phyloP scores from a whole-genome alignment of 306 rosid species.

The Acacia melanoxylon region DNA sequence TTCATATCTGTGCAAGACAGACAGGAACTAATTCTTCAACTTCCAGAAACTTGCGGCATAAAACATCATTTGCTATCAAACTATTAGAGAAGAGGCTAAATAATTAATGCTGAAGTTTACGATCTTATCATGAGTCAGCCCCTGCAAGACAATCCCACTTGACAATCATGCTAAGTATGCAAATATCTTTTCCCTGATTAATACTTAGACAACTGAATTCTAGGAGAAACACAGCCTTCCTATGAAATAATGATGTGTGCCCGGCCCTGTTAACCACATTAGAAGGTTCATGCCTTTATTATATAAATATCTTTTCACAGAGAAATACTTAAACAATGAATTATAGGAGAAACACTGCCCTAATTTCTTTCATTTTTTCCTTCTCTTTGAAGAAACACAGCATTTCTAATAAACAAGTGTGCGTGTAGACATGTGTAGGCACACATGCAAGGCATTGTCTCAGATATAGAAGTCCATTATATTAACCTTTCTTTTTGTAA shows the following conservation, averaged over 20 bases:
- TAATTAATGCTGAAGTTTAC: conserved; percentile 7
- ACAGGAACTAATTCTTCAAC: conserved; percentile 13
- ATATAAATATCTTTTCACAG: background rate
- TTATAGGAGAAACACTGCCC: background rate
- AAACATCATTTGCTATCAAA: background rate
- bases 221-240: background rate
- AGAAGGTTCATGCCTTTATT: background rate
- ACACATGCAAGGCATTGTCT: background rate
- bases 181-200: conserved; percentile 12
- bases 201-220: background rate
- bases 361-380: too few relatives aligned
- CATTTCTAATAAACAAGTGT: background rate
- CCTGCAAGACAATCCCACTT: background rate
- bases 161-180: background rate
- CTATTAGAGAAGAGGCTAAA: background rate
- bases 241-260: background rate
- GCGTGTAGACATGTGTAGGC: background rate
- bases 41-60: conserved; percentile 14
- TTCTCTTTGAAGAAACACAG: background rate
- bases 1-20: conserved; percentile 69
- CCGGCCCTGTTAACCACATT: background rate
- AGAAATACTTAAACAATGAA: too few relatives aligned
- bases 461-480: background rate
- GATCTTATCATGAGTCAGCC: background rate
- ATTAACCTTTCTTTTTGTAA: background rate